These are phyloP conservation scores for Myriosclerotinia duriaeana DNA, from an alignment of 2,329 filamentous ascomycete genomes.

Conservation along the genomic window DNA sequence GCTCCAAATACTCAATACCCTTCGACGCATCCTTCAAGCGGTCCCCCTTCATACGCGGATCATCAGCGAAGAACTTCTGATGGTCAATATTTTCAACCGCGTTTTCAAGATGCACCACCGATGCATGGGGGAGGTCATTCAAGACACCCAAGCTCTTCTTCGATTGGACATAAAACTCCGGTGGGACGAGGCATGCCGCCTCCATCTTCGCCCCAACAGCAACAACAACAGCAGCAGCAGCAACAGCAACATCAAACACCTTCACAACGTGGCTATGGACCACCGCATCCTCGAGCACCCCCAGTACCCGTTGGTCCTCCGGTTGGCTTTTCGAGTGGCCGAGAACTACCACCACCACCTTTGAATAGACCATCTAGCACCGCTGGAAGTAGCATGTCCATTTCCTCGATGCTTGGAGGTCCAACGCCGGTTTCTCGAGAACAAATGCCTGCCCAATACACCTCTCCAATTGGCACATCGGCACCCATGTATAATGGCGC, in stretches of 20 bases:
- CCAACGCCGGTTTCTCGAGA: constrained; percentile 49
- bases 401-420: constrained; percentile 68
- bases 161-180: constrained; percentile 38
- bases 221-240: constrained; percentile 45
- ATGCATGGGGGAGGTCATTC: constrained; percentile 37
- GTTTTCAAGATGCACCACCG: constrained; percentile 36
- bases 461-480: constrained; percentile 45
- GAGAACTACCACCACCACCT: constrained; percentile 55
- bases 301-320: constrained; percentile 45
- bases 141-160: constrained; percentile 40
- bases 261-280: constrained; percentile 41
- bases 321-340: constrained; percentile 47
- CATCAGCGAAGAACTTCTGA: constrained; percentile 42
- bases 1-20: constrained; percentile 30
- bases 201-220: constrained; percentile 51
- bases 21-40: constrained; percentile 38
- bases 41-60: constrained; percentile 37
- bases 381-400: constrained; percentile 65
- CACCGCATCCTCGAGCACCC: constrained; percentile 44
- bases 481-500: constrained; percentile 45
- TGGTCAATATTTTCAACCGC: constrained; percentile 36
- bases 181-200: constrained; percentile 47
- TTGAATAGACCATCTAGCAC: constrained; percentile 49
- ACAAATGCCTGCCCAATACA: constrained; percentile 49
- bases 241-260: constrained; percentile 26